Base-by-base conservation (phyloP, 805 yeast genomes). In the Saccharomycopsis schoenii region DNA sequence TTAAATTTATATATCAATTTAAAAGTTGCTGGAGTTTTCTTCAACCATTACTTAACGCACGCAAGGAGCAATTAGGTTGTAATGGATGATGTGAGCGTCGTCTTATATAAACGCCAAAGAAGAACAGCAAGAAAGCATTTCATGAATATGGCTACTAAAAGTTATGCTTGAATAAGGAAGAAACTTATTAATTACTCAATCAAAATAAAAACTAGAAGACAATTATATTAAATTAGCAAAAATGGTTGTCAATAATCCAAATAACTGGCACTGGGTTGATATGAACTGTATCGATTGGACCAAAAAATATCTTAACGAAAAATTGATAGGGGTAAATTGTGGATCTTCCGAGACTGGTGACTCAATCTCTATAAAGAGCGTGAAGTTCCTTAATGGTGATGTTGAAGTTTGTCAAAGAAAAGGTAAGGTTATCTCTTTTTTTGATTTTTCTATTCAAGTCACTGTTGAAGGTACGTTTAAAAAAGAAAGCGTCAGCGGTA, bases 241-340 rank as follows among this genome's bases (percentile, higher is more conserved):
- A 55, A 93, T 93, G 97, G 97, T 89, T 50, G 92, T 94, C 39
- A 87, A 90, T 75, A 94, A 93, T 80, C 98, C 98, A 47, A 94
- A 94, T 74, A 93, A 93, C 76, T 93, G 99, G 99, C 99, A 94
- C 79, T 94, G 98, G 98, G 97, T 92, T 65, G 97, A 93, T 75
- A 93, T 93, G 74, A 94, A 94, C 78, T 94, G 99, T 76, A 81
- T 93, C 61, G 85, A 83, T 61, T 94, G 99, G 99, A 80, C 97
- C 12, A 83, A 83, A 64, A 78, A 80, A 50, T 93, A 93, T 72
- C 89, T 94, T 72, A 73, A 74, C 37, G 80, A 82, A 56, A 80
- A 83, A 55, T 75, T 91, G 58, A 77, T 77, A 11, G 86, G 86
- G 0, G 65, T 83, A 50, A 64, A 72, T 14, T 40, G 51, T 19